These are phyloP conservation scores for Penicillium diatomitis DNA, from an alignment of 495 filamentous ascomycete species.

Conservation along the genomic window DNA sequence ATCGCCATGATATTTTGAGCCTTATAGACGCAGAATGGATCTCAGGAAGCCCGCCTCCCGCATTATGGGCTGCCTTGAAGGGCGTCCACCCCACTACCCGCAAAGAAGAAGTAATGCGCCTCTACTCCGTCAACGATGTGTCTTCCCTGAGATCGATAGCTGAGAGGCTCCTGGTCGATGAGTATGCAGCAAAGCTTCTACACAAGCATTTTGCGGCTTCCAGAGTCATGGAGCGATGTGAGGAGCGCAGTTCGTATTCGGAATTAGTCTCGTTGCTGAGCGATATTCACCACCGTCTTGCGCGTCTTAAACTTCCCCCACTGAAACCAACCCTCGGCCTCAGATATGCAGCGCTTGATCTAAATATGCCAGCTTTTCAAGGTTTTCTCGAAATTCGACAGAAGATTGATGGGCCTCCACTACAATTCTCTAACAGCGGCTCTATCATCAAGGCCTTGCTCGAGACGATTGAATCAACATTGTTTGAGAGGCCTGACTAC, in stretches of 20 bases:
- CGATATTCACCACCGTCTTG: conserved; percentile 18
- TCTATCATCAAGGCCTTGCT: conserved; percentile 9
- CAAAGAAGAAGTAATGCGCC: conserved; percentile 3
- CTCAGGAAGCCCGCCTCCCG: conserved; percentile 7
- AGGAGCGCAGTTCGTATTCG: conserved; percentile 10
- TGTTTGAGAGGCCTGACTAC: conserved; percentile 16
- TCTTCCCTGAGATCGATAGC: conserved; percentile 8
- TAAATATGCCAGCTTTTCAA: conserved; percentile 18
- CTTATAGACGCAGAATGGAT: conserved; percentile 21
- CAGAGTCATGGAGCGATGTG: conserved; percentile 6
- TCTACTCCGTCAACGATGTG: conserved; percentile 2
- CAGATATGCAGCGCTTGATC: conserved; percentile 21
- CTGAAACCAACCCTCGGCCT: conserved; percentile 11
- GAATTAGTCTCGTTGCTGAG: conserved; percentile 23
- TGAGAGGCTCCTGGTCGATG: conserved; percentile 14
- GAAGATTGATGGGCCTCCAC: neutral
- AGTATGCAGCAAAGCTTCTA: neutral
- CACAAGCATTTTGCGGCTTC: neutral
- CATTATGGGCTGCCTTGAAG: conserved; percentile 18
- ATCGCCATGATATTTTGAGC: conserved; percentile 5
- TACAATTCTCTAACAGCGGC: neutral
- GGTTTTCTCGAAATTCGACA: conserved; percentile 12
- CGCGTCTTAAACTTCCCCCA: conserved; percentile 2
- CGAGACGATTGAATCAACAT: conserved; percentile 10
- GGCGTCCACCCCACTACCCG: neutral